Percentiles rank a stretch among this genome's conserved stretches.
phyloP scores from a whole-genome alignment of 495 filamentous ascomycete species.

The Tuber calosporum region DNA sequence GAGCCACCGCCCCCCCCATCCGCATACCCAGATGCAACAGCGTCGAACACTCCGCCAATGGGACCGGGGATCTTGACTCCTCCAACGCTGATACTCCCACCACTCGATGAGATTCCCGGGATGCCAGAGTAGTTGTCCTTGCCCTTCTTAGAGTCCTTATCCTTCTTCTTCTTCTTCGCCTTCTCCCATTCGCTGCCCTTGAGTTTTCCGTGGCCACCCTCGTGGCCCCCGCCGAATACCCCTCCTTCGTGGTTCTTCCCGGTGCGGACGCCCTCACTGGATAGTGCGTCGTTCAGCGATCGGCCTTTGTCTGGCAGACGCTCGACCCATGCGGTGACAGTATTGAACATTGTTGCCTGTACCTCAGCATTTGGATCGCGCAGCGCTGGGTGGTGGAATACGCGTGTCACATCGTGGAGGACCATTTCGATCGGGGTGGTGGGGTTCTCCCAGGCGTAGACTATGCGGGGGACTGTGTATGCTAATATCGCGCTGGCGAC shows the following conservation, averaged over 20 bases:
- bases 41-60: constrained; percentile 31
- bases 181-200: constrained; percentile 37
- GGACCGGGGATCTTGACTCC: constrained; percentile 38
- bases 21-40: constrained; percentile 18
- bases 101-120: constrained; percentile 27
- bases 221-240: constrained; percentile 34
- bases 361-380: constrained; percentile 65
- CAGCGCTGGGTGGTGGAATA: constrained; percentile 84
- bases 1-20: constrained; percentile 12
- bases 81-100: constrained; percentile 31
- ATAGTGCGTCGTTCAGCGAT: constrained; percentile 60
- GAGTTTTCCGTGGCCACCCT: constrained; percentile 34
- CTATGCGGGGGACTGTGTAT: constrained; percentile 76
- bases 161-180: constrained; percentile 38
- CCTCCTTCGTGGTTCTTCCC: constrained; percentile 64
- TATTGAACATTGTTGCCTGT: constrained; percentile 77
- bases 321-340: constrained; percentile 68
- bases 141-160: constrained; percentile 29
- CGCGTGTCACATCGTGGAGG: constrained; percentile 62
- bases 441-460: constrained; percentile 86
- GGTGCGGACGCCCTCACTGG: constrained; percentile 68
- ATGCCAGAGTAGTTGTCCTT: constrained; percentile 29
- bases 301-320: constrained; percentile 56
- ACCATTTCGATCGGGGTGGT: constrained; percentile 72
- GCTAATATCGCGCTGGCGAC: constrained; percentile 70